phyloP scores from a whole-genome alignment of 2,329 filamentous ascomycete species.

The Epichloe bromicola region DNA sequence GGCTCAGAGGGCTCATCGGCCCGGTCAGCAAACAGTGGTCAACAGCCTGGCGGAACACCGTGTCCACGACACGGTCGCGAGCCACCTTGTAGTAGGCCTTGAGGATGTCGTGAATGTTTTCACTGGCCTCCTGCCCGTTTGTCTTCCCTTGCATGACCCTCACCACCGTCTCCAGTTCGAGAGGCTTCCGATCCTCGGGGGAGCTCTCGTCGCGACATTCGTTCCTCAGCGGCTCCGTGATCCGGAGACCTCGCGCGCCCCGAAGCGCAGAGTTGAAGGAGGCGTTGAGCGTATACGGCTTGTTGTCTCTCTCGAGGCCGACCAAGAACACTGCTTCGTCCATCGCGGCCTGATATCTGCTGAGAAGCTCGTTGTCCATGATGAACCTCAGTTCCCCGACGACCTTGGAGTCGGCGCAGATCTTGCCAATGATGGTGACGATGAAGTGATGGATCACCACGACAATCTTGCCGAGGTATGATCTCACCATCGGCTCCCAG shows the following conservation, averaged over 20 bases:
- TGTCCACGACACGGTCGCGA: slow-evolving; percentile 49
- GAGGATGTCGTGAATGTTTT: slow-evolving; percentile 48
- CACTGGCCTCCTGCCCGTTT: slow-evolving; percentile 22
- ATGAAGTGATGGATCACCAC: slow-evolving; percentile 41
- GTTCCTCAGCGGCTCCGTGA: background rate
- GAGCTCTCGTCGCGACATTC: background rate
- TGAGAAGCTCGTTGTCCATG: slow-evolving; percentile 31
- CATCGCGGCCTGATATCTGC: slow-evolving; percentile 33
- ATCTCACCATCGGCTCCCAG: slow-evolving; percentile 34
- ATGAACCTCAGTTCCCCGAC: slow-evolving; percentile 28
- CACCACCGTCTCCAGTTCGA: background rate
- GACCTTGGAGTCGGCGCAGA: slow-evolving; percentile 32
- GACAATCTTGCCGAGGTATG: slow-evolving; percentile 39
- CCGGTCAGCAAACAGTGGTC: slow-evolving; percentile 4
- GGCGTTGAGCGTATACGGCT: slow-evolving; percentile 37
- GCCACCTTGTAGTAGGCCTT: slow-evolving; percentile 49
- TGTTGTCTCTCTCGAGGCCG: slow-evolving; percentile 32
- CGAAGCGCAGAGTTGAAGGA: slow-evolving; percentile 33
- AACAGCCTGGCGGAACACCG: slow-evolving; percentile 40
- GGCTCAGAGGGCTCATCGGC: background rate
- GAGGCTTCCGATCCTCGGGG: background rate
- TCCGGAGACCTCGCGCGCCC: slow-evolving; percentile 10
- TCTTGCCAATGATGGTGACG: slow-evolving; percentile 21
- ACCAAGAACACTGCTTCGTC: slow-evolving; percentile 38
- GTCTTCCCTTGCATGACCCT: slow-evolving; percentile 12